Evolutionary conservation across 2,329 filamentous ascomycete genomes (phyloP), one percentile per base, ranked within the genome.

Genomic region (Pseudohalonectria lignicola): DNA sequence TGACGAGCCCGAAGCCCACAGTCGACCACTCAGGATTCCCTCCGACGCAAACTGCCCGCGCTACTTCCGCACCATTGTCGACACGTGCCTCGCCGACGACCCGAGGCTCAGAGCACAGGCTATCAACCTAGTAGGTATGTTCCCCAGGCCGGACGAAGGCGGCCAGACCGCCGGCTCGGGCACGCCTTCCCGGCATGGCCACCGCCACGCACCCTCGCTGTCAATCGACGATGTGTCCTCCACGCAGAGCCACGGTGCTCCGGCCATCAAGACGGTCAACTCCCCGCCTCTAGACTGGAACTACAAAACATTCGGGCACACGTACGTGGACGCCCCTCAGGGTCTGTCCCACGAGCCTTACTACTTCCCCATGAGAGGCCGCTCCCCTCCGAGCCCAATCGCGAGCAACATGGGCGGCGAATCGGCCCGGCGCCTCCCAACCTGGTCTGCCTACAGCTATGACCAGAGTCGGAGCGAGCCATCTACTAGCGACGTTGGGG

Each of bases 1-100:
- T 40, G 90, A 96, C 51, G 90, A 96, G 51, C 92, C 92, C 1
- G 92, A 96, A 55, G 70, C 75, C 16, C 79, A 83, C 42, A 73
- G 72, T 31, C 74, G 85, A 16, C 88, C 88, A 0, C 61, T 94
- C 42, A 64, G 63, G 17, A 61, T 82, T 9, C 61, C 67, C 4
- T 53, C 76, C 5, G 72, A 76, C 36, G 56, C 70, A 10, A 67
- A 79, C 19, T 71, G 93, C 8, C 92, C 92, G 0, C 65, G 69
- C 11, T 96, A 88, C 70, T 96, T 85, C 57, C 75, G 77, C 42
- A 67, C 74, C 13, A 68, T 94, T 35, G 78, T 94, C 28, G 72
- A 79, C 38, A 77, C 77, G 13, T 96, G 90, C 54, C 66, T 96
- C 37, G 82, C 75, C 45, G 70, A 80, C 20, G 70, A 79, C 41